Base-by-base conservation (phyloP, 169 alveolate species). In the Plasmodium yoelii region DNA sequence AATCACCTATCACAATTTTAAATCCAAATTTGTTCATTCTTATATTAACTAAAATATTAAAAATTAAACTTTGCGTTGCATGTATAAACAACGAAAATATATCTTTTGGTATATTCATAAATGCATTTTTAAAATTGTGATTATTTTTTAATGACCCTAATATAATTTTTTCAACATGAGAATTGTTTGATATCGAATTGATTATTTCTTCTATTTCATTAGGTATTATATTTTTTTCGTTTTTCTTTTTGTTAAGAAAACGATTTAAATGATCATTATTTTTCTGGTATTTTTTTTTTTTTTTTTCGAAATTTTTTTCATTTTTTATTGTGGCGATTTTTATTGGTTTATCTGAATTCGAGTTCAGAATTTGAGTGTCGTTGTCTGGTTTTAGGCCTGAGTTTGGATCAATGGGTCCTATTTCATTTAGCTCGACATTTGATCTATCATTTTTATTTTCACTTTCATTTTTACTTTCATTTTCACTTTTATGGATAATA, bases 1-100 rank as follows among this genome's bases (percentile, higher is more conserved):
- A 61, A 70, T 95, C 97, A 3, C 97, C 97, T 5, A 84, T 56
- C 5, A 92, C 92, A 3, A 95, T 94, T 34, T 93, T 70, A 47
- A 86, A 92, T 18, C 98, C 98, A 87, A 74, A 97, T 87, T 93
- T 95, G 86, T 92, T 93, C 49, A 97, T 91, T 92, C 99, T 94
- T 55, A 96, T 95, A 46, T 96, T 93, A 18, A 94, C 95, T 7
- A 95, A 92, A 51, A 88, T 73, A 91, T 97, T 97, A 95, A 97
- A 97, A 53, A 97, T 88, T 68, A 96, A 95, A 77, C 98, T 96
- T 89, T 97, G 98, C 64, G 97, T 92, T n/a, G 99, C 96, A 92
- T 97, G 99, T 39, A 97, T 94, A 68, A 95, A 97, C 13, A 97
- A 92, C 34, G 96, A 91, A 57, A 96, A 92, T n/a, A 97, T 95